Base-by-base conservation (phyloP, 768 basidiomycete genomes). In the Suillus decipiens region DNA sequence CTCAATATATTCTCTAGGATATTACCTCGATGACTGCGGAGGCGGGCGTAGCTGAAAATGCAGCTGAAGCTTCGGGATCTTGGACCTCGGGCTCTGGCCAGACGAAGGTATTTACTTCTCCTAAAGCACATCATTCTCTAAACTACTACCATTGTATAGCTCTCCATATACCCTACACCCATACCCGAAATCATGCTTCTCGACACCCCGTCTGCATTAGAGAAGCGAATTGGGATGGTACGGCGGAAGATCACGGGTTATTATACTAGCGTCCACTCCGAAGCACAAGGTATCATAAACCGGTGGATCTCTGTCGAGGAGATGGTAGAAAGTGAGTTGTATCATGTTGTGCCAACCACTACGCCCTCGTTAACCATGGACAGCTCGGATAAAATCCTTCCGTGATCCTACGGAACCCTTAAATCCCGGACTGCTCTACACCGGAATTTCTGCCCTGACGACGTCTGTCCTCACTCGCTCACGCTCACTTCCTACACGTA, bases 351-450 rank as follows among this genome's bases (percentile, higher is more conserved):
- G 8, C 7, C 41, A 24, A 41, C 33, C 34, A 8, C 24, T n/a
- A 2, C 33, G 22, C 59, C 45, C 55, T 51, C 57, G 59, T 33
- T 45, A 48, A 10, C 15, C 17, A 11, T 61, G 12, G 17, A 19
- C 19, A 96, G 95, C 81, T 63, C 88, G 93, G 66, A 79, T 98
- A 37, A 95, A 95, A 74, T 84, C 89, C 7, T 84, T 99, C 68
- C 77, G 94, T 15, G 88, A 93, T 0, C 83, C 88, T 0, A 81
- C 89, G 60, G 96, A 98, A 77, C 80, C 88, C 1, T 84, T 97
- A 34, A 94, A 89, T 11, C 96, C 96, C 1, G 93, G 92, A n/a
- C 70, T 90, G 5, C 87, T 98, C 60, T 98, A 96, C 79, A 89
- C 93, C 53, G 93, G 94, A 56, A 84, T 99, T 56, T 88, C 93